Evolutionary conservation across 2,329 filamentous ascomycete species (phyloP).

Genomic region (Colletotrichum tofieldiae): DNA sequence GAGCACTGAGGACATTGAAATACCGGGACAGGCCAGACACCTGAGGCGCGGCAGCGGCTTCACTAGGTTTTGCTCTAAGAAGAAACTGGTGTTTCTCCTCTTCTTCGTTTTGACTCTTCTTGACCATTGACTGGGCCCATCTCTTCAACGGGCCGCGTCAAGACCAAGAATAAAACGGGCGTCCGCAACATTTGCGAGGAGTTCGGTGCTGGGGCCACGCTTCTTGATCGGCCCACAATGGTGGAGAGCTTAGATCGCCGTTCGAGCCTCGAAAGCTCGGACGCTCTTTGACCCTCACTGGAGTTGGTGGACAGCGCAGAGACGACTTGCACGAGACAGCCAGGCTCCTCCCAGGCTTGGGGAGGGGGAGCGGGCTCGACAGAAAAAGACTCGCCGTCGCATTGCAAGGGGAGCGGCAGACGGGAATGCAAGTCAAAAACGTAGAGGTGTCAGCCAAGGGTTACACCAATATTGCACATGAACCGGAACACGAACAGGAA

Average conservation of each 20-base stretch:
- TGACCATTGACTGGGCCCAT: neutral
- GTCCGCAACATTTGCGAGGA: constrained; percentile 6
- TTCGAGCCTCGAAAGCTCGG: constrained; percentile 40
- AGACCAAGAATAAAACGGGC: constrained; percentile 17
- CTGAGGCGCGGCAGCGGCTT: constrained; percentile 27
- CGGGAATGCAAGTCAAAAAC: constrained; percentile 34
- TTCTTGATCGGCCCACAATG: constrained; percentile 26
- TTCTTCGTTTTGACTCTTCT: neutral
- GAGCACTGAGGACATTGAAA: neutral
- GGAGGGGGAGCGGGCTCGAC: constrained; percentile 3
- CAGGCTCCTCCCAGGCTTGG: neutral
- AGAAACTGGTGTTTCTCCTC: constrained; percentile 25
- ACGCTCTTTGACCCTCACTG: constrained; percentile 35
- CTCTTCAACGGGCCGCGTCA: constrained; percentile 1
- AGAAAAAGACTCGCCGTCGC: constrained; percentile 24
- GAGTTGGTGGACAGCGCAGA: neutral
- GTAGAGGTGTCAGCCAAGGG: constrained; percentile 35
- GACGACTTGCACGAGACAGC: neutral
- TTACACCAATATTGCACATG: constrained; percentile 25
- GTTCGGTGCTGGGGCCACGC: constrained; percentile 10
- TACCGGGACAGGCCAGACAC: constrained; percentile 23
- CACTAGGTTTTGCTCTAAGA: constrained; percentile 14
- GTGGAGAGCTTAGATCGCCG: constrained; percentile 21
- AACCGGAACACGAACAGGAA: constrained; percentile 9
- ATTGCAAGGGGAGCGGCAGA: constrained; percentile 21